Base-by-base conservation (phyloP, 2,329 filamentous ascomycete genomes). In the Malbranchea cinnamomea region DNA sequence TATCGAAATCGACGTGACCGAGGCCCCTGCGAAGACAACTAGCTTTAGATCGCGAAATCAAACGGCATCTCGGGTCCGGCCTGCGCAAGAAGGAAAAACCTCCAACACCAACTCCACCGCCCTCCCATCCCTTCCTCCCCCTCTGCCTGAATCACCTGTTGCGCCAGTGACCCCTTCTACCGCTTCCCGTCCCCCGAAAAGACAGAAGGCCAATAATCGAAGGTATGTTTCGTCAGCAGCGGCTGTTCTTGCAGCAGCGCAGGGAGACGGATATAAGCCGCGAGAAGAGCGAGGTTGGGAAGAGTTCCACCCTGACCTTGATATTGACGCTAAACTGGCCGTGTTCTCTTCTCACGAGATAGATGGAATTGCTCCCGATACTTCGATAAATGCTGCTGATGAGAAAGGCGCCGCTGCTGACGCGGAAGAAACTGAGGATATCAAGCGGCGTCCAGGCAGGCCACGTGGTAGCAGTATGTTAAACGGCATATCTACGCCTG, bases 231-330 rank as follows among this genome's bases (percentile, higher is more conserved):
- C 81, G 26, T 83, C 71, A 17, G 59, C 78, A n/a, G 83, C 87
- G 8, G 84, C 84, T 16, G 81, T 85, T 14, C 82, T 85, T 29
- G 84, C 83, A 4, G 78, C 89, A 35, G 81, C 83, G 42, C 84
- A 93, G 49, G 85, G 75, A 45, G 89, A 95, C 60, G 85, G 87
- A 29, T 95, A 95, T 58, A 98, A 98, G 53, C 89, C 89, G 18
- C 71, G 89, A 47, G 89, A 98, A 57, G 89, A 98, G 60, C 75
- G 87, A 38, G 82, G 83, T 30, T 98, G 87, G 84, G 85, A 94
- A 48, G 89, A 98, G 52, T 95, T 95, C 41, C 89, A 98, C 54
- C 84, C 83, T 0, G 82, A 94, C 45, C 70, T 98, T 30, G 85
- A 95, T 57, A 84, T 94, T 28, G 83, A 93, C 33, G 68, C 68